Conservation (phyloP, 768 basidiomycete species). For the Lentinula raphanica region DNA sequence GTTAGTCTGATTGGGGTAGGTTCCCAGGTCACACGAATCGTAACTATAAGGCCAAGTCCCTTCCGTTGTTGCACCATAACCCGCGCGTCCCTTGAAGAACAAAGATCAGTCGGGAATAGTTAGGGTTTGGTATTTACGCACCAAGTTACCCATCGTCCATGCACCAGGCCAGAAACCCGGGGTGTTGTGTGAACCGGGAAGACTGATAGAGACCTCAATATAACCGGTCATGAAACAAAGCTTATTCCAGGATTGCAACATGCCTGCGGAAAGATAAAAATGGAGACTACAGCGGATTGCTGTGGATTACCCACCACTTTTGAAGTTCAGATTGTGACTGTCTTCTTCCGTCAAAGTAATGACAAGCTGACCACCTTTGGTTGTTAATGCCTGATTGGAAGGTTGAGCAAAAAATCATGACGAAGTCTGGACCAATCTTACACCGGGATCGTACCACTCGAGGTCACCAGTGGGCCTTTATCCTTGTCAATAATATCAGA, state of each 20-base stretch:
- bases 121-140: constrained; percentile 21
- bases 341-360: constrained; percentile 70
- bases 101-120: constrained; percentile 2
- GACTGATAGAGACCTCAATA: constrained; percentile 74
- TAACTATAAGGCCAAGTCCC: constrained; percentile 87
- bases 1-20: constrained; percentile 74
- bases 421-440: constrained; percentile 22
- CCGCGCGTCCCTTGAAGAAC: constrained; percentile 60
- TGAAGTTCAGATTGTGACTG: constrained; percentile 79
- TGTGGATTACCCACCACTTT: constrained; percentile 64
- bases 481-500: not conserved
- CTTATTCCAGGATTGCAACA: constrained; percentile 90
- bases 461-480: constrained; percentile 62
- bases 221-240: constrained; percentile 93
- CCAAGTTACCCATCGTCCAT: constrained; percentile 77
- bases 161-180: constrained; percentile 86
- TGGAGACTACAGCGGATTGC: constrained; percentile 33
- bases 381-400: constrained; percentile 54
- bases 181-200: constrained; percentile 56
- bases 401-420: not conserved
- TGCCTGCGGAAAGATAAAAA: constrained; percentile 38
- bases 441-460: constrained; percentile 80
- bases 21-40: constrained; percentile 80
- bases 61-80: constrained; percentile 86
- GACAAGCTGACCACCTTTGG: constrained; percentile 69